Base-by-base conservation (phyloP, 495 filamentous ascomycete genomes). In the Penicillium flavigenum region DNA sequence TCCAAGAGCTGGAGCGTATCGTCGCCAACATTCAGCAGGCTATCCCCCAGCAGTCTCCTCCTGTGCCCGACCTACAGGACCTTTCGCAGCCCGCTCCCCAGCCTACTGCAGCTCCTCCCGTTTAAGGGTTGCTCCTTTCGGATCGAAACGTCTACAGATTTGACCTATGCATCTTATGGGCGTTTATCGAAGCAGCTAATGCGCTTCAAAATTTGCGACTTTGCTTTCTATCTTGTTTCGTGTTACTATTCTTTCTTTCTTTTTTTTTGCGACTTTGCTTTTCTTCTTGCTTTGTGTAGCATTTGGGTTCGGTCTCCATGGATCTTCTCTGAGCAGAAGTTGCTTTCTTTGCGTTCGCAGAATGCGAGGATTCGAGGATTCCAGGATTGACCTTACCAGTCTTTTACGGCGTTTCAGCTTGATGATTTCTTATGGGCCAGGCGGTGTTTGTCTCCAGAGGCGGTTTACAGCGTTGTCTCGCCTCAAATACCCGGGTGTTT, bases 1-100 rank as follows among this genome's bases (percentile, higher is more conserved):
- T 79, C 38, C 68, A 75, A 49, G 75, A 79, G 44, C 59, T 79
- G 43, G 76, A 79, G 64, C 67, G 73, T 24, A 72, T 77, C 50
- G 76, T 79, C n/a, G 63, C 72, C 4, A 74, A 68, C 8, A 59
- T 79, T 44, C 75, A 77, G 59, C 74, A 77, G 55, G 67, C 70
- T 36, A 71, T 79, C 4, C 72, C 76, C 2, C 75, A 77, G 59
- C 51, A 56, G 16, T 34, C 61, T 14, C 54, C 51, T 26, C 47
- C 64, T 12, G 66, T 59, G 17, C 58, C 55, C 22, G 64, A 65
- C 4, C 17, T 58, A 9, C 59, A 63, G 45, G 32, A 57, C 34
- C 44, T 65, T 17, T 38, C 62, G 4, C 62, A 62, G 32, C 41
- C 62, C n/a, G 24, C 48, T 42, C 57, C 66, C 3, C 64, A 69